These are phyloP conservation scores for Barnettozyma populi DNA, from an alignment of 805 yeast genomes.

Conservation along the genomic window DNA sequence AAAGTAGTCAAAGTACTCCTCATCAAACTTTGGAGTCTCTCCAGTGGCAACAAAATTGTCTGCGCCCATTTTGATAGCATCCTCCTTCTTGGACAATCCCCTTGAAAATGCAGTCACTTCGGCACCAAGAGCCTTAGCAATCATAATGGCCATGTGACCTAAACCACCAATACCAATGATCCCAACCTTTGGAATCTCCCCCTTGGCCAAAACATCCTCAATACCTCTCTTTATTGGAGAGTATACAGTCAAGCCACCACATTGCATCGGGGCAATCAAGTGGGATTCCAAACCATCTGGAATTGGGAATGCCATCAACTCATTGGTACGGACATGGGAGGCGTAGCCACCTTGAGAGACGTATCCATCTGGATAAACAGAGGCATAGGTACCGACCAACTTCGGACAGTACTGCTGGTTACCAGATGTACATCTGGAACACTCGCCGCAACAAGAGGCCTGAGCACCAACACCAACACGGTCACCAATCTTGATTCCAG, in stretches of 20 bases:
- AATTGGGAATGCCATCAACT: conserved; percentile 56
- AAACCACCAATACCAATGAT: conserved; percentile 53
- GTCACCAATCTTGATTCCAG: conserved; percentile 54
- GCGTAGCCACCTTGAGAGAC: conserved; percentile 64
- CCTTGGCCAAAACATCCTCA: conserved; percentile 16
- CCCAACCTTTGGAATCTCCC: conserved; percentile 39
- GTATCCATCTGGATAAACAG: conserved; percentile 40
- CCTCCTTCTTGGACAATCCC: conserved; percentile 40
- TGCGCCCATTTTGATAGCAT: conserved; percentile 48
- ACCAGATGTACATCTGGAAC: conserved; percentile 50
- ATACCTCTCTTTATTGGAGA: conserved; percentile 52
- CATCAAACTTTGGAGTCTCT: conserved; percentile 40
- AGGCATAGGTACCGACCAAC: conserved; percentile 46
- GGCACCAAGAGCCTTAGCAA: conserved; percentile 57
- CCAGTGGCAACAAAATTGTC: conserved; percentile 48
- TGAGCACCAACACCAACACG: conserved; percentile 81
- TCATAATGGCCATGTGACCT: conserved; percentile 50
- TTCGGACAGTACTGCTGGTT: conserved; percentile 55
- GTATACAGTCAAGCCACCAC: conserved; percentile 73
- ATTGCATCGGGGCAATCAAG: conserved; percentile 65
- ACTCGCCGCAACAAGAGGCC: conserved; percentile 52
- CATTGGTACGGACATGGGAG: conserved; percentile 59
- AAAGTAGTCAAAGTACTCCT: conserved; percentile 28
- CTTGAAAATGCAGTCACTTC: conserved; percentile 55
- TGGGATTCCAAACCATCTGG: conserved; percentile 50